Evolutionary conservation across 345 rosid species (phyloP).

Genomic region (Carallia brachiata): DNA sequence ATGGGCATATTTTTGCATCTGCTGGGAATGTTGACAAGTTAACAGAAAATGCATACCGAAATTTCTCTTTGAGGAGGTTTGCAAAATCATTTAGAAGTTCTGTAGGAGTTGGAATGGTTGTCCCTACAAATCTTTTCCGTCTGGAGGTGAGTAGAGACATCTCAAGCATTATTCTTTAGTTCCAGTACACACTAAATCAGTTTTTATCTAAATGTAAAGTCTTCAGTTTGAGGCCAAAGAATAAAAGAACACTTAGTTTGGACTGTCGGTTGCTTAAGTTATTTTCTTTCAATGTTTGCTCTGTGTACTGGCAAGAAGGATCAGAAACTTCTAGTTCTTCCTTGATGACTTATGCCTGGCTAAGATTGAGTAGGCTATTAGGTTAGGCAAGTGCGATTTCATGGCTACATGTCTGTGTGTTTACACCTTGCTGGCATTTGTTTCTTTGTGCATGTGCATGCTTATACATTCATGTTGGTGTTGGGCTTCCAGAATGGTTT

Average conservation of each 20-base stretch:
- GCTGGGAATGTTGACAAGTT: constrained; percentile 81
- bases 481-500: too few relatives aligned
- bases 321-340: too few relatives aligned
- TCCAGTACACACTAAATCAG: too few relatives aligned
- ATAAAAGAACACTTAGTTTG: background rate
- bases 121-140: constrained; percentile 78
- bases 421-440: too few relatives aligned
- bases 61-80: constrained; percentile 53
- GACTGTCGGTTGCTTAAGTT: background rate
- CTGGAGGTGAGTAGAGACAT: constrained; percentile 61
- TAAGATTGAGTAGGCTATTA: too few relatives aligned
- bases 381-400: too few relatives aligned
- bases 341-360: too few relatives aligned
- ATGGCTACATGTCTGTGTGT: too few relatives aligned
- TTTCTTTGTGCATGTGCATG: too few relatives aligned
- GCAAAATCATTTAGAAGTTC: constrained; percentile 64
- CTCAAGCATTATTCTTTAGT: background rate
- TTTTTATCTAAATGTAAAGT: background rate
- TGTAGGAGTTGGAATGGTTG: constrained; percentile 78
- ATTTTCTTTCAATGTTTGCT: background rate
- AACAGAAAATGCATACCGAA: constrained; percentile 66
- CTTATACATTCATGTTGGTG: too few relatives aligned
- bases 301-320: too few relatives aligned
- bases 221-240: background rate
- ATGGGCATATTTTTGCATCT: constrained; percentile 81